Evolutionary conservation across 2,329 filamentous ascomycete species (phyloP).

Genomic region (Diaporthe amygdali): DNA sequence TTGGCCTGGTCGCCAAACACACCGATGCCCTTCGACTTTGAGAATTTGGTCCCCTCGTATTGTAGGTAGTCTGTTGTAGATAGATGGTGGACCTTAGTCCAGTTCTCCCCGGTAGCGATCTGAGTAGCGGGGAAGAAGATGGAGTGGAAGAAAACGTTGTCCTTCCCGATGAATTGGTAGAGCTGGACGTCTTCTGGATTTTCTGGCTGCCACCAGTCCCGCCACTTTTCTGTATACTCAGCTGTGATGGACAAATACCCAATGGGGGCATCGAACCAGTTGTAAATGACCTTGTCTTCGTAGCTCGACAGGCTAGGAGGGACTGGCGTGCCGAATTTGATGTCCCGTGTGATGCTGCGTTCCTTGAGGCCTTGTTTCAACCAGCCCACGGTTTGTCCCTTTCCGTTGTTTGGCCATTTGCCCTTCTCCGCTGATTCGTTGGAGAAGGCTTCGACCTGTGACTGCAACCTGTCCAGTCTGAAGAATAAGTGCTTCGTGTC

Average conservation of each 20-base stretch:
- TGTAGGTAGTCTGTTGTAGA: slow-evolving; percentile 76
- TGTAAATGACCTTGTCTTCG: slow-evolving; percentile 64
- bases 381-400: slow-evolving; percentile 67
- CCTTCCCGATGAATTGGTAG: slow-evolving; percentile 82
- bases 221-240: slow-evolving; percentile 74
- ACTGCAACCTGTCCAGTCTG: slow-evolving; percentile 71
- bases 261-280: slow-evolving; percentile 78
- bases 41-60: slow-evolving; percentile 76
- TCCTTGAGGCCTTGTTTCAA: slow-evolving; percentile 69
- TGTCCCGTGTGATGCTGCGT: slow-evolving; percentile 73
- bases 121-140: slow-evolving; percentile 78
- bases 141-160: slow-evolving; percentile 75
- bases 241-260: slow-evolving; percentile 80
- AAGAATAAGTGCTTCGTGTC: slow-evolving; percentile 76
- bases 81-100: slow-evolving; percentile 77
- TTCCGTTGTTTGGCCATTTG: slow-evolving; percentile 63
- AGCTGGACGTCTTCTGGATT: slow-evolving; percentile 71
- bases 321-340: slow-evolving; percentile 65
- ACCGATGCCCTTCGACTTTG: slow-evolving; percentile 74
- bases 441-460: slow-evolving; percentile 68
- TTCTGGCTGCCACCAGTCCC: slow-evolving; percentile 70
- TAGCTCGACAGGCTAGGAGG: slow-evolving; percentile 35
- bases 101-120: slow-evolving; percentile 72
- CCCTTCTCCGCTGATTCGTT: slow-evolving; percentile 65
- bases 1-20: slow-evolving; percentile 77